Conservation (phyloP, 495 filamentous ascomycete genomes). For the Podospora conica region DNA sequence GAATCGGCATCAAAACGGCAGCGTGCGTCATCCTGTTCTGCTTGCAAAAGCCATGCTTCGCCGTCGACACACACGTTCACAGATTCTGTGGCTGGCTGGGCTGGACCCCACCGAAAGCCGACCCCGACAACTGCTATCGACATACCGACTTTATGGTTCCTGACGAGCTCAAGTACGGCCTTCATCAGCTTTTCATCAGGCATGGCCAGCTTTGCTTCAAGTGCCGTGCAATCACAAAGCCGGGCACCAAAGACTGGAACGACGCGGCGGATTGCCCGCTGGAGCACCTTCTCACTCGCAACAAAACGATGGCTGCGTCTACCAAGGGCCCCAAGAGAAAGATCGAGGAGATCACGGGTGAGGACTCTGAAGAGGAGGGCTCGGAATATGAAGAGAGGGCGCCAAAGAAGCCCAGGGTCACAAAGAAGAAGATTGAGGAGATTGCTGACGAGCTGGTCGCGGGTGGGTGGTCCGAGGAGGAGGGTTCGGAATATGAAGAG, state of each 20-base stretch:
- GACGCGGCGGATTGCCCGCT: constrained; percentile 37
- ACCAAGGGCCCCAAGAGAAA: background rate
- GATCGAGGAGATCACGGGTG: background rate
- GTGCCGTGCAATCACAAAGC: constrained; percentile 57
- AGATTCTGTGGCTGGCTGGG: constrained; percentile 77
- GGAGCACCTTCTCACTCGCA: constrained; percentile 40
- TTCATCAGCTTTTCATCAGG: constrained; percentile 80
- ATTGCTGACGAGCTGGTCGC: background rate
- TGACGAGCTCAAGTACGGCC: constrained; percentile 77
- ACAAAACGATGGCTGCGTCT: constrained; percentile 10
- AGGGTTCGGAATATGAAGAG: background rate
- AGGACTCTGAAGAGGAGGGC: background rate
- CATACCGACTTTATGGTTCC: constrained; percentile 80
- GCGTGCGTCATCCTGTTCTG: constrained; percentile 81
- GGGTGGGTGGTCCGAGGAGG: background rate
- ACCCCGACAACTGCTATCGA: constrained; percentile 62
- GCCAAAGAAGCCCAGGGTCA: background rate
- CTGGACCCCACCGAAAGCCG: constrained; percentile 66
- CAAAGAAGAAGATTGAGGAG: background rate
- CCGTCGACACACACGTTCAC: constrained; percentile 77
- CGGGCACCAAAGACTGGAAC: constrained; percentile 42
- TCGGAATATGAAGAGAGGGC: background rate
- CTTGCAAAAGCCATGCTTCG: constrained; percentile 68
- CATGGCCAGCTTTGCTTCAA: constrained; percentile 78
- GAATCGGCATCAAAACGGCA: constrained; percentile 88